A percentile compares a stretch with the other conserved stretches of the same genome.
phyloP scores from a whole-genome alignment of 352 stramenopile genomes.

The Thraustochytrium sp. region DNA sequence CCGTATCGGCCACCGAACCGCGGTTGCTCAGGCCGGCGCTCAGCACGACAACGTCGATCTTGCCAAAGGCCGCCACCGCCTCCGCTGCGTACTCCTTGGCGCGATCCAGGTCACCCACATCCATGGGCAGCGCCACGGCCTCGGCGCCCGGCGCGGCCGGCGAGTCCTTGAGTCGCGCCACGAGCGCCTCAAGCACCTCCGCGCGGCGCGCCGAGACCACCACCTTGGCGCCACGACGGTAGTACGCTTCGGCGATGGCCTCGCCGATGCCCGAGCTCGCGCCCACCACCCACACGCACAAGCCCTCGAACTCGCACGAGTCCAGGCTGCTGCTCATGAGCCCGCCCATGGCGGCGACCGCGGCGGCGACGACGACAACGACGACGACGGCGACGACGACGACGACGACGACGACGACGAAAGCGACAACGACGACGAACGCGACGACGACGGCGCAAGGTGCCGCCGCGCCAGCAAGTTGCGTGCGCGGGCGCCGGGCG shows the following conservation, averaged over 20 bases:
- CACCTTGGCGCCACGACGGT: conserved; percentile 49
- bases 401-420: too few relatives aligned
- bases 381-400: too few relatives aligned
- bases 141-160: neutral
- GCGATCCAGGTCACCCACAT: conserved; percentile 46
- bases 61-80: conserved; percentile 50
- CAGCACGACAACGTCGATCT: conserved; percentile 56
- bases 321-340: neutral
- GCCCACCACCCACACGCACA: conserved; percentile 59
- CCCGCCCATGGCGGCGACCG: neutral
- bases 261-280: conserved; percentile 55
- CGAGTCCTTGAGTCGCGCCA: conserved; percentile 43
- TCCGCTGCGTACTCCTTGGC: conserved; percentile 32
- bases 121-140: conserved; percentile 52
- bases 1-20: conserved; percentile 49
- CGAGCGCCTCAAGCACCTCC: conserved; percentile 52
- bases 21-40: conserved; percentile 55
- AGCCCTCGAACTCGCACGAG: conserved; percentile 46
- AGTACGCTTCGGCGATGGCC: conserved; percentile 51
- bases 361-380: too few relatives aligned
- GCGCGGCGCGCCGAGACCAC: conserved; percentile 54
- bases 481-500: too few relatives aligned
- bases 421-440: too few relatives aligned
- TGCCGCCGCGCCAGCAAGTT: too few relatives aligned
- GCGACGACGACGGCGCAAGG: too few relatives aligned